Base-by-base conservation (phyloP, 2,329 filamentous ascomycete species). In the Cadophora sp. region DNA sequence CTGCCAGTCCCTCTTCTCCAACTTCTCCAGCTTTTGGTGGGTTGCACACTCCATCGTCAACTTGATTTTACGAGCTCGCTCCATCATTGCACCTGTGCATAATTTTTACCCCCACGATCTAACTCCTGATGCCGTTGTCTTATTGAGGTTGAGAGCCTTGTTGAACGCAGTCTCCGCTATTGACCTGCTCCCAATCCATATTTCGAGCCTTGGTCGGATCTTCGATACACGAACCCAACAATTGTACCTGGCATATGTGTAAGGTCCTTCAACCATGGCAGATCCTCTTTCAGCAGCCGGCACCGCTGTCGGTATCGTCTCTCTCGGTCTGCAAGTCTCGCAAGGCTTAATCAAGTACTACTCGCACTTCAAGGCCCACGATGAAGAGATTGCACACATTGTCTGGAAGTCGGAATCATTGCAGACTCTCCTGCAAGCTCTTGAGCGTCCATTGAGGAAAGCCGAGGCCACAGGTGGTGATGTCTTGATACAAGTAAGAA, bases 341-440 rank as follows among this genome's bases (percentile, higher is more conserved):
- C 53, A 56, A 56, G 53, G 53, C 53, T 34, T 56, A 27, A 56
- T 56, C 6, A 56, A 27, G 3, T 56, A 56, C 27, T 56, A 56
- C 16, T 34, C 53, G 29, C 53, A 56, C 53, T 56, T 56, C 27
- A 56, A 56, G 27, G 27, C 53, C 19, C 16, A 34, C 19, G 27
- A 34, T 56, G 53, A 19, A n/a, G 53, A 56, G 9, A 56, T 56
- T 11, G 53, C 53, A n/a, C 11, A n/a, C 27, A 12, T 56, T 16
- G 19, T 34, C 2, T 27, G 53, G 4, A 56, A 34, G 22, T 31
- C 27, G 1, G 53, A 56, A 14, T 9, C 27, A 3, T 7, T 56
- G n/a, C 53, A 34, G 9, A 12, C 14, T 1, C 8, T 56, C 12
- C 26, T 56, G 8, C 53, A 56, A 34, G 14, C 16, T n/a, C 53